Conservation (phyloP, 1,284 basidiomycete genomes). For the Lignosus rhinocerotis region DNA sequence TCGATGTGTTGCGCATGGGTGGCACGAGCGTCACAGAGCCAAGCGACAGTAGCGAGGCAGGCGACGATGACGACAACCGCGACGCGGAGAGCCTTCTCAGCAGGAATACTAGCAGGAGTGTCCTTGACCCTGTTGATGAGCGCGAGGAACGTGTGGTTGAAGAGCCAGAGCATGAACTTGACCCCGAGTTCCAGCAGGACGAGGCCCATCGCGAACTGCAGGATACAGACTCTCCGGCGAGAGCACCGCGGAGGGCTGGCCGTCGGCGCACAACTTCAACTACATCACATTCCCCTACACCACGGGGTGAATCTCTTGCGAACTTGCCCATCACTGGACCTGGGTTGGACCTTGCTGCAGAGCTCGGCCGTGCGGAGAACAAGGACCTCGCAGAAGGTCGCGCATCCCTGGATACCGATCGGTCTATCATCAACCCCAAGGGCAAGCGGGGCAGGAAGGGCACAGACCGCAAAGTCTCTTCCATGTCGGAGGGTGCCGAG, state of each 20-base stretch:
- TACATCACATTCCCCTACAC: slow-evolving; percentile 43
- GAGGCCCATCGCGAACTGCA: slow-evolving; percentile 27
- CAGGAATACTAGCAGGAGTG: slow-evolving; percentile 46
- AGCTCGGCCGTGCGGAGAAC: slow-evolving; percentile 86
- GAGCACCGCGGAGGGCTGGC: slow-evolving; percentile 46
- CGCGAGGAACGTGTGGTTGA: slow-evolving; percentile 47
- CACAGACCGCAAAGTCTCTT: slow-evolving; percentile 38
- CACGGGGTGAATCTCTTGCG: slow-evolving; percentile 73
- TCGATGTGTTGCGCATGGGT: slow-evolving; percentile 71
- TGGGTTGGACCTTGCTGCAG: slow-evolving; percentile 87
- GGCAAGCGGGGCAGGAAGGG: slow-evolving; percentile 57
- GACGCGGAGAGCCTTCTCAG: slow-evolving; percentile 58
- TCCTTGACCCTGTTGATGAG: slow-evolving; percentile 40
- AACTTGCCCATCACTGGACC: slow-evolving; percentile 81
- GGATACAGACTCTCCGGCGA: slow-evolving; percentile 34
- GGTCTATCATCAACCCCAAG: slow-evolving; percentile 45
- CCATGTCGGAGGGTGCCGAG: slow-evolving; percentile 39
- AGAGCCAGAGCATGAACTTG: slow-evolving; percentile 39
- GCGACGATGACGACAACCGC: slow-evolving; percentile 44
- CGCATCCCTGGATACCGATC: slow-evolving; percentile 52
- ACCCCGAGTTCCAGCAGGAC: slow-evolving; percentile 34
- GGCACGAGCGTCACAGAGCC: slow-evolving; percentile 41
- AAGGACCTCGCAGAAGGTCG: slow-evolving; percentile 68
- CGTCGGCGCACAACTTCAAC: slow-evolving; percentile 54
- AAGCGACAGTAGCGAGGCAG: slow-evolving; percentile 51